phyloP scores from a whole-genome alignment of 2,329 filamentous ascomycete genomes.

The Calonectria honghensis region DNA sequence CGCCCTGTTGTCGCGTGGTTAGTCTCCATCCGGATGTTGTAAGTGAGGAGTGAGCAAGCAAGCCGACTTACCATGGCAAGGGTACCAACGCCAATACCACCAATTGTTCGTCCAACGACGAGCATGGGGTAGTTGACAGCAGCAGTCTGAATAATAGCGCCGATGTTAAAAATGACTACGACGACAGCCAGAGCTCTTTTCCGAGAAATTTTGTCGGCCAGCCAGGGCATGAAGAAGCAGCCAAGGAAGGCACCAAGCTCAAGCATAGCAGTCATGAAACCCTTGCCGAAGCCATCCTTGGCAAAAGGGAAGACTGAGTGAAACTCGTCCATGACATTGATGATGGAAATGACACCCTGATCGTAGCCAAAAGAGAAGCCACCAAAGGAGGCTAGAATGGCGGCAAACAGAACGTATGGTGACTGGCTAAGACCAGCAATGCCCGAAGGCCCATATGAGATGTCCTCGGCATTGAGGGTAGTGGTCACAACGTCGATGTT shows the following conservation, averaged over 20 bases:
- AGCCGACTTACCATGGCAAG: constrained; percentile 65
- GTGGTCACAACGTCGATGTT: constrained; percentile 33
- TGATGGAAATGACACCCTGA: constrained; percentile 61
- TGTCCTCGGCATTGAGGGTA: constrained; percentile 16
- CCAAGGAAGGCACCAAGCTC: constrained; percentile 42
- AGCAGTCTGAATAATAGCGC: constrained; percentile 71
- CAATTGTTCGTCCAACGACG: constrained; percentile 73
- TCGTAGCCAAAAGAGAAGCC: constrained; percentile 58
- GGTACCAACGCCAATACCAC: constrained; percentile 70
- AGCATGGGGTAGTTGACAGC: constrained; percentile 68
- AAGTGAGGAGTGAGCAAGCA: neutral
- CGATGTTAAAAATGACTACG: constrained; percentile 71
- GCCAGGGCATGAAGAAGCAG: constrained; percentile 36
- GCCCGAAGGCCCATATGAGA: constrained; percentile 34
- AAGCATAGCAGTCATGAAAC: constrained; percentile 57
- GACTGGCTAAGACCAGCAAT: constrained; percentile 30
- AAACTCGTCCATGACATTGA: constrained; percentile 67
- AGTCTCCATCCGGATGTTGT: neutral
- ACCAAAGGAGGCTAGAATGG: constrained; percentile 61
- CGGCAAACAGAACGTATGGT: constrained; percentile 63
- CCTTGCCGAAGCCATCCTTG: constrained; percentile 46
- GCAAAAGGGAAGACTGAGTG: constrained; percentile 60
- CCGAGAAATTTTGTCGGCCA: constrained; percentile 63
- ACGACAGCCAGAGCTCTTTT: constrained; percentile 72
- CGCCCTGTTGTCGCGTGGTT: constrained; percentile 35